Base-by-base conservation (phyloP, 2,329 filamentous ascomycete species). In the Cordyceps cateniannulata region DNA sequence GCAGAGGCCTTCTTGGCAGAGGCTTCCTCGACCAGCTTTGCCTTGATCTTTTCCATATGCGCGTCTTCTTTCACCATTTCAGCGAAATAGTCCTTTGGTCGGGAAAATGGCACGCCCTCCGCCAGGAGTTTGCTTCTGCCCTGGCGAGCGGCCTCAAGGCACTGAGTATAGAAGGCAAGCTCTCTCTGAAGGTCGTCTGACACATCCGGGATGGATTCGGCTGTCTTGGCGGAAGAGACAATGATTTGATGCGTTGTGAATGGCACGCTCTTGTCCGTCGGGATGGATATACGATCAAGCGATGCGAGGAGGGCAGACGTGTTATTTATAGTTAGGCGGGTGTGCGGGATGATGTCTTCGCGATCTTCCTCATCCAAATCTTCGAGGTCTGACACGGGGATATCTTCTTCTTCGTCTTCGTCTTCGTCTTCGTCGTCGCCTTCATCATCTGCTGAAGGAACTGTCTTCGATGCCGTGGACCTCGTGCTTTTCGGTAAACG, bases 61-160 rank as follows among this genome's bases (percentile, higher is more conserved):
- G 96, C 93, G 72, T 99, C 95, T 70, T 88, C 91, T 85, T 98
- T 98, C 70, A 97, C 88, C 93, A 98, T 99, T 81, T 99, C 95
- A 49, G 95, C 95, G 69, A 99, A 99, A 78, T 96, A 99, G 77
- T 99, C 95, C 60, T 85, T 87, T 3, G 95, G 95, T 10, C 95
- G 85, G 29, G 91, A 88, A 77, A 99, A 99, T 7, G 90, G 85
- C 1, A 93, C 83, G 9, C 88, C 88, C 74, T 97, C 93, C 65
- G 88, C 87, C 71, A 90, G 88, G 25, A 99, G 81, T 63, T 87
- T 78, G n/a, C 78, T 74, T 60, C 93, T 88, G 2, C 85, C 95
- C 63, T 85, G 78, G 65, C 87, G 84, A 4, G 88, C 91, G 1
- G 91, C 91, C 40, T 90, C 86, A 44, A 96, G 84, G 52, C 89